Evolutionary conservation across 345 rosid genomes (phyloP).

Genomic region (Balakata baccata): DNA sequence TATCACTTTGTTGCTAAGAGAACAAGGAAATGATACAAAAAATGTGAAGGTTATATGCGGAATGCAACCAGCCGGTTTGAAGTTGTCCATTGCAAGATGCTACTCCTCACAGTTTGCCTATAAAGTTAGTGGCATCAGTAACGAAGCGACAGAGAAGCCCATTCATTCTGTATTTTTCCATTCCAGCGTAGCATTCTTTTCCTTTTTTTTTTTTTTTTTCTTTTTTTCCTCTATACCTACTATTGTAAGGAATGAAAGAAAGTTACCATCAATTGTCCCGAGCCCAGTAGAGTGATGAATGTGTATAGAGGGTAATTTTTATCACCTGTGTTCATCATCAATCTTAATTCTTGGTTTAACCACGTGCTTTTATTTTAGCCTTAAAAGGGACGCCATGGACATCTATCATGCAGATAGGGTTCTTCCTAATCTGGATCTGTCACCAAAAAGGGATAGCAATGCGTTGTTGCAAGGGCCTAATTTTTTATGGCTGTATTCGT

Average conservation of each 20-base stretch:
- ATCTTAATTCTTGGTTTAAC: too few relatives aligned
- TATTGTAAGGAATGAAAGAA: background rate
- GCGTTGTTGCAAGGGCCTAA: too few relatives aligned
- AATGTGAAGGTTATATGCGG: background rate
- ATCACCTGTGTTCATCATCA: too few relatives aligned
- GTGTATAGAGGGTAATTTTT: slow-evolving; percentile 5
- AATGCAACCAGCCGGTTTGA: background rate
- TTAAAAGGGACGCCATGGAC: too few relatives aligned
- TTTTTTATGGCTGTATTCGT: too few relatives aligned
- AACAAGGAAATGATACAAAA: background rate
- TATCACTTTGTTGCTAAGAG: background rate
- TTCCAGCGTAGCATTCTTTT: background rate
- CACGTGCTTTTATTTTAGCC: too few relatives aligned
- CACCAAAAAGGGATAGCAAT: too few relatives aligned
- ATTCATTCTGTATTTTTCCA: background rate
- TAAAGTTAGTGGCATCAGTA: background rate
- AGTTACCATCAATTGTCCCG: background rate
- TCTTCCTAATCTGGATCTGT: too few relatives aligned
- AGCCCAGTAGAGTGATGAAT: slow-evolving; percentile 8
- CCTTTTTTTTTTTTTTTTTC: too few relatives aligned
- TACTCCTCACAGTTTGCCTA: background rate
- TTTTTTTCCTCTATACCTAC: background rate
- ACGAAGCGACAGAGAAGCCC: background rate
- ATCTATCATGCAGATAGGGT: too few relatives aligned
- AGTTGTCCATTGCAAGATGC: background rate